Base-by-base conservation (phyloP, 805 yeast genomes). In the Clavispora santaluciae region DNA sequence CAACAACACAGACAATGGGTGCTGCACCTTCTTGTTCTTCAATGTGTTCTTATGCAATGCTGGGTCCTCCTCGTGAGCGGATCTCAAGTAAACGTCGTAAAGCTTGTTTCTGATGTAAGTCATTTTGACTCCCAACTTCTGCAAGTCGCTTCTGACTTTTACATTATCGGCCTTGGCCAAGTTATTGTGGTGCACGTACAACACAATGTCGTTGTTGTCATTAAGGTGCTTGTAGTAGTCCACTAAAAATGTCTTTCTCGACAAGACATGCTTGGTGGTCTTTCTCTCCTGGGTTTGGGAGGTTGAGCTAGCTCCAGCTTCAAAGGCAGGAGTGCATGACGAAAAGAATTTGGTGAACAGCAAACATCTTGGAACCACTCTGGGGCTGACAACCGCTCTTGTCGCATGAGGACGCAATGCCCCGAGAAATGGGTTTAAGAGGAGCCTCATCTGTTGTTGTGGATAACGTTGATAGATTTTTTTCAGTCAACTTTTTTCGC, bases 181-280 rank as follows among this genome's bases (percentile, higher is more conserved):
- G 59, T 89, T 89, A 60, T 88, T 87, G 67, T 87, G 91, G 66
- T 93, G 99, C 5, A 81, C 77, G 51, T 86, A 81, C 41, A 91
- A 71, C 11, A 90, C 70, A 34, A 90, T 79, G 28, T 86, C 81
- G 59, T 79, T 79, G 22, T 64, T 68, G 42, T 81, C 80, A 66
- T 88, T 73, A 47, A 88, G 60, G 47, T 82, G 66, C 45, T 86
- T 78, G 70, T 91, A 91, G 50, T 76, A 70, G 62, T 91, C 96
- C 47, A 91, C 71, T 48, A 91, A 70, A 53, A 79, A 89, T 0
- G 97, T 89, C 68, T 91, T 91, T 66, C 97, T 79, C 4, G 91
- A 81, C 30, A 72, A 74, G 34, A 70, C 55, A 13, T 79, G 79
- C 60, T 90, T 90, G 41, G 75, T 66, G 8, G 90, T 78, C 38